phyloP scores from a whole-genome alignment of 768 basidiomycete species.

The Russula lepida region DNA sequence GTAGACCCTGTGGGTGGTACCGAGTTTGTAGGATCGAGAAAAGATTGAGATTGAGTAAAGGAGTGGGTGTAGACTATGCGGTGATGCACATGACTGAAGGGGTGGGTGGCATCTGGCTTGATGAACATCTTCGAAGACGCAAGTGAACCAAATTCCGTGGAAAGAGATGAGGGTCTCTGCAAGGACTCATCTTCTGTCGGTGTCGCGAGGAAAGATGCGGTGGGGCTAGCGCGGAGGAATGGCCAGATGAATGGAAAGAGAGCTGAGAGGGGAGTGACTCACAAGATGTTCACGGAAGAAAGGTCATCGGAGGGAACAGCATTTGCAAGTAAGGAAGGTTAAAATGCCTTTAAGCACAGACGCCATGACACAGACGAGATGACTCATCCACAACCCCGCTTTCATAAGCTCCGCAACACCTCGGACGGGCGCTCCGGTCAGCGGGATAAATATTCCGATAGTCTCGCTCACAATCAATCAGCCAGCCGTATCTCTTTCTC shows the following conservation, averaged over 20 bases:
- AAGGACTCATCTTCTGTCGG: background rate
- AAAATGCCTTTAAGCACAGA: no score
- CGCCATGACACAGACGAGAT: background rate
- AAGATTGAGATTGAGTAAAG: background rate
- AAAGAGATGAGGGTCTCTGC: background rate
- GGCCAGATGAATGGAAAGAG: background rate
- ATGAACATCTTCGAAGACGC: background rate
- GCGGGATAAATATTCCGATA: conserved; percentile 3
- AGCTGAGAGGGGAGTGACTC: background rate
- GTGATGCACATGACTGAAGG: background rate
- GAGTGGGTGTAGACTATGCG: background rate
- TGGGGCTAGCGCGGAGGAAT: background rate
- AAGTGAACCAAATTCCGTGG: background rate
- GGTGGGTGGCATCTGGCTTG: background rate
- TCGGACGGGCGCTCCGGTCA: background rate
- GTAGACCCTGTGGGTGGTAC: background rate
- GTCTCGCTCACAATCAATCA: background rate
- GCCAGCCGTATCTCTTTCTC: background rate
- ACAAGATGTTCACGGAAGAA: background rate
- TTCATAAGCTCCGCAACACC: background rate
- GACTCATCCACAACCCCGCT: background rate
- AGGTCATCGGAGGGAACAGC: background rate
- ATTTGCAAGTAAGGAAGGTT: no score
- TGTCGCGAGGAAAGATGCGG: background rate
- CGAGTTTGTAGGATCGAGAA: background rate